phyloP scores from a whole-genome alignment of 2,329 filamentous ascomycete genomes.

The Ascochyta rabiei region DNA sequence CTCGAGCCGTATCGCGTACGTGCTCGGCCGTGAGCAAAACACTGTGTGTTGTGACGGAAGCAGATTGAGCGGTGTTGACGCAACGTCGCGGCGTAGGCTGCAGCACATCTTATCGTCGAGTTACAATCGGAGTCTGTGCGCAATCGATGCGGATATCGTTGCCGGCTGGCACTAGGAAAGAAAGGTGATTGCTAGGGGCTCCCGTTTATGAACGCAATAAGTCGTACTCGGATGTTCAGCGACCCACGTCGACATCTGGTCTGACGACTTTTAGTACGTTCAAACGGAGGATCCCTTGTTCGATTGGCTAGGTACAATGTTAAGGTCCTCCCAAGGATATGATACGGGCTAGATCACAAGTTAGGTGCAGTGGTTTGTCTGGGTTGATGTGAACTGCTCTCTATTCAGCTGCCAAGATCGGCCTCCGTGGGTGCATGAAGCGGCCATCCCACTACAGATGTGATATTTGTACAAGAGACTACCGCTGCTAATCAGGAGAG shows the following conservation, averaged over 20 bases:
- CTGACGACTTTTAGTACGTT: not conserved
- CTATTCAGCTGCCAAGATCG: conserved; percentile 38
- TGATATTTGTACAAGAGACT: conserved; percentile 23
- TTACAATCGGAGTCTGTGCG: conserved; percentile 2
- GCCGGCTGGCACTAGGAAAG: not conserved
- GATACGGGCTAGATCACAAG: not conserved
- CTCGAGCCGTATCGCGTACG: not conserved
- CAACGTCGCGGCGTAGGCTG: not conserved
- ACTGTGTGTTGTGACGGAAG: not conserved
- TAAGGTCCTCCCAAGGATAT: not conserved
- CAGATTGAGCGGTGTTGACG: not conserved
- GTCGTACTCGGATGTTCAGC: not conserved
- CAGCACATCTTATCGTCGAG: not conserved
- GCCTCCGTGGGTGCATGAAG: conserved; percentile 31
- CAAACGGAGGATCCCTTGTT: not conserved
- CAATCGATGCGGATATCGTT: conserved; percentile 10
- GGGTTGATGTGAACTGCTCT: conserved; percentile 25
- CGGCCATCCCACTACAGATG: conserved; percentile 20
- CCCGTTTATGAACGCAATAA: not conserved
- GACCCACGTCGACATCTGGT: not conserved
- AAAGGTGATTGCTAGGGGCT: not conserved
- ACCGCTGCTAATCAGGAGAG: conserved; percentile 11
- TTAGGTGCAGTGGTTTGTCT: not conserved
- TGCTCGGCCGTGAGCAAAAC: not conserved
- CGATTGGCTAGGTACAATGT: not conserved